Conservation (phyloP, 306 rosid genomes). For the Benincasa hispida region DNA sequence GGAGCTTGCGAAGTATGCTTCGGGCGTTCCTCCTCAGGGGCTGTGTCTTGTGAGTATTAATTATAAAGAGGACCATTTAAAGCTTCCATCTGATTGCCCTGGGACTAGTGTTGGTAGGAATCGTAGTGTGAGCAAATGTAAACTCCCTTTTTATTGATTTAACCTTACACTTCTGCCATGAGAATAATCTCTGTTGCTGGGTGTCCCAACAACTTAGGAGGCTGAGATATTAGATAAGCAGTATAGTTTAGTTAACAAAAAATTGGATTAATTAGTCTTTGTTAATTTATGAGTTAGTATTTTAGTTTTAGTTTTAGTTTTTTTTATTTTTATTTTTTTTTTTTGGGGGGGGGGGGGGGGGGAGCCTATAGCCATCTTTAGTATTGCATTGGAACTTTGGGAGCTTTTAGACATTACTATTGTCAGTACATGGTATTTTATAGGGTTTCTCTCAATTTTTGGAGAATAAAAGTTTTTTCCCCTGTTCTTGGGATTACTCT, state of each 20-base stretch:
- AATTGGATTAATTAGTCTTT: not conserved
- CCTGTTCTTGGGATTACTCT: too few species aligned
- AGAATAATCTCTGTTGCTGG: not conserved
- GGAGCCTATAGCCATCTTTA: not conserved
- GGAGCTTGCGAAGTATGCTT: constrained; percentile 73
- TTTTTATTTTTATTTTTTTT: not conserved
- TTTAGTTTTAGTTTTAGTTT: not conserved
- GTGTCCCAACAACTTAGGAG: not conserved
- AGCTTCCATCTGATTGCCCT: constrained; percentile 54
- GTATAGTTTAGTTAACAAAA: not conserved
- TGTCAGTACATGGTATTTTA: not conserved
- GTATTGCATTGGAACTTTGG: not conserved
- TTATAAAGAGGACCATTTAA: constrained; percentile 57
- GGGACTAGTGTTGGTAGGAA: constrained; percentile 61
- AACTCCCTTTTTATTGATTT: constrained; percentile 49
- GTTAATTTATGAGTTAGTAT: not conserved
- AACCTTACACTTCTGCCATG: not conserved
- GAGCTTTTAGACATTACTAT: not conserved
- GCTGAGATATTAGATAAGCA: not conserved
- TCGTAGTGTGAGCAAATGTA: constrained; percentile 60
- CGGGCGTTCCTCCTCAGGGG: constrained; percentile 68
- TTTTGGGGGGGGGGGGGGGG: too few species aligned
- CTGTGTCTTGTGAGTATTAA: constrained; percentile 61
- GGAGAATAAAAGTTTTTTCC: not conserved
- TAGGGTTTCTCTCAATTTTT: not conserved